phyloP scores from a whole-genome alignment of 2,329 filamentous ascomycete genomes.

The Setomelanomma holmii region DNA sequence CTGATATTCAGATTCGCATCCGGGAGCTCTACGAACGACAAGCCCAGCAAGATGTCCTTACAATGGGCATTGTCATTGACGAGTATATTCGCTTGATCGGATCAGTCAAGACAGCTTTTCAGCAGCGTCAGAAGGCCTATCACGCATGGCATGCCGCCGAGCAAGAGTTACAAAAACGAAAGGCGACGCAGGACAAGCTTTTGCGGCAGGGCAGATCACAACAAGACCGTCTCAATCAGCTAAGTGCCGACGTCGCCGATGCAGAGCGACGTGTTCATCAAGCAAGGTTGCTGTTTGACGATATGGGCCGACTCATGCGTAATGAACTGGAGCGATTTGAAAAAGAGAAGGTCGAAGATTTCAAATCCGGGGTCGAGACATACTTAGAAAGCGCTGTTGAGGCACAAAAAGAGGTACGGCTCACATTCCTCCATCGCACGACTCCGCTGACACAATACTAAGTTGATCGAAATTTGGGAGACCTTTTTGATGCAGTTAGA shows the following conservation, averaged over 20 bases:
- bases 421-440: neutral
- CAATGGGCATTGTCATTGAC: conserved; percentile 95
- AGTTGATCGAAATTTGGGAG: conserved; percentile 92
- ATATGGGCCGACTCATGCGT: conserved; percentile 95
- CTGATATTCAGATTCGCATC: conserved; percentile 91
- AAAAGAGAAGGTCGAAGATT: conserved; percentile 97
- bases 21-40: conserved; percentile 95
- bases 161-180: conserved; percentile 87
- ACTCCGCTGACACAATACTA: conserved; percentile 16
- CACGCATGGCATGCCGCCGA: conserved; percentile 94
- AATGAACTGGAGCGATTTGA: conserved; percentile 93
- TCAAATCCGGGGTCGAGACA: conserved; percentile 97
- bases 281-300: conserved; percentile 87
- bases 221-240: conserved; percentile 91
- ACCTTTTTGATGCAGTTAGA: conserved; percentile 97
- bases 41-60: conserved; percentile 94
- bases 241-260: conserved; percentile 92
- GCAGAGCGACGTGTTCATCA: conserved; percentile 93
- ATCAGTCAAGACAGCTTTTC: conserved; percentile 91
- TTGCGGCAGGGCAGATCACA: conserved; percentile 92
- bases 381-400: conserved; percentile 97
- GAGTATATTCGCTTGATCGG: conserved; percentile 97
- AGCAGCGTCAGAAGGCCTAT: conserved; percentile 92
- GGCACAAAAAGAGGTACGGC: conserved; percentile 91
- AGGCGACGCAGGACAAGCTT: conserved; percentile 90